phyloP scores from a whole-genome alignment of 139 green algal genomes.

The Chlorella sp. region DNA sequence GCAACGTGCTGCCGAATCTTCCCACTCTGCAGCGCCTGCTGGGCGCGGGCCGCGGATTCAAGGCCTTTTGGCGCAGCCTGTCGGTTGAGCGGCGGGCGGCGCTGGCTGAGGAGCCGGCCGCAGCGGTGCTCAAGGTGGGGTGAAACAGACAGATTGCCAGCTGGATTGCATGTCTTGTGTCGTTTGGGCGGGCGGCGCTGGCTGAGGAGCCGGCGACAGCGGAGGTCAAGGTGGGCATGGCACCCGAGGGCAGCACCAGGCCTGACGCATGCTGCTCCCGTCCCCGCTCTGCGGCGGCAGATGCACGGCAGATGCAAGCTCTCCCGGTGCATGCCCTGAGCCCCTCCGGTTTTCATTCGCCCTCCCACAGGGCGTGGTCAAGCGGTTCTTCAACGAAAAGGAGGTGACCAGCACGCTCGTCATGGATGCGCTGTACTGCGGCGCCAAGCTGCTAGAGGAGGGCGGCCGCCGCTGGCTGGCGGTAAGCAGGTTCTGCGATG shows the following conservation, averaged over 20 bases:
- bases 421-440: constrained; percentile 96
- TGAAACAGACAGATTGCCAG: too few species aligned
- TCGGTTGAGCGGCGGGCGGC: constrained; percentile 51
- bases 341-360: too few species aligned
- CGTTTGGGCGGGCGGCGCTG: neutral
- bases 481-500: neutral
- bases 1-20: neutral
- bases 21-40: neutral
- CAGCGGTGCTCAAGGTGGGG: constrained; percentile 83
- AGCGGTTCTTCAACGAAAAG: constrained; percentile 99
- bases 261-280: neutral
- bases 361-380: constrained; percentile 81
- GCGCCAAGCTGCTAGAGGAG: constrained; percentile 85
- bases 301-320: too few species aligned
- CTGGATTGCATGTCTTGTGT: too few species aligned
- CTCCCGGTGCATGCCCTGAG: neutral
- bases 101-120: constrained; percentile 64
- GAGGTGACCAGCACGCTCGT: constrained; percentile 98
- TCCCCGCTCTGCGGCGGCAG: too few species aligned
- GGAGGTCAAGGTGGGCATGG: too few species aligned
- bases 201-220: neutral
- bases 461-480: constrained; percentile 37
- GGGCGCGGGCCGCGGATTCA: constrained; percentile 52
- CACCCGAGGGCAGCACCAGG: too few species aligned
- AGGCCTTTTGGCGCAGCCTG: constrained; percentile 71